Base-by-base conservation (phyloP, 2,329 filamentous ascomycete genomes). In the Corynespora cassiicola region DNA sequence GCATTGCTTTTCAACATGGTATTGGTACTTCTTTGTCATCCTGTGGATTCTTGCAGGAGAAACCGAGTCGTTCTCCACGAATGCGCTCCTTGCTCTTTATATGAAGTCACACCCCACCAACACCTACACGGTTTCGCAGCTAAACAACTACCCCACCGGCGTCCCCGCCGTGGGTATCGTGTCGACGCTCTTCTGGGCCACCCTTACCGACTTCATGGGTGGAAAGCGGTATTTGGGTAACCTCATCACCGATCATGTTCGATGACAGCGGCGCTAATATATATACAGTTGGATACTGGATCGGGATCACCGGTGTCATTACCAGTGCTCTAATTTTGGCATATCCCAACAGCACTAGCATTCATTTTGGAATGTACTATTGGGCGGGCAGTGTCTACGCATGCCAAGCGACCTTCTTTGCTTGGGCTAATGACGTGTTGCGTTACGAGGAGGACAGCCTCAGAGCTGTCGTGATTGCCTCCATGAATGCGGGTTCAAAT, bases 321-420 rank as follows among this genome's bases (percentile, higher is more conserved):
- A 85, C 85, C 0, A 78, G 80, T 0, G 74, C 77, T 4, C 77
- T 88, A 73, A 78, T 88, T 2, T 66, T 88, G 0, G 75, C 75
- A 0, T 75, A 21, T 24, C 73, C 75, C 0, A 64, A 69, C 0
- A 77, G 75, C 3, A 84, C 80, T 0, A 57, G 75, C 0, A 70
- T 79, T 1, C 76, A 82, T 0, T 85, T 88, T 45, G 83, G 64
- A 0, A 83, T 84, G 4, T 88, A 87, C 52, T 88, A 87, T 62
- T 85, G 81, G 79, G 82, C 84, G 0, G 86, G 86, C 1, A 72
- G 78, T 3, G 82, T 87, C 0, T 88, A 88, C 50, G 85, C 85
- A 0, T 86, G 85, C 54, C 85, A 89, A 63, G 84, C 86, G 1
- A 86, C 82, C 0, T 88, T 88, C 52, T 88, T 89, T 50, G 85